A percentile compares a stretch with the other conserved stretches of the same genome.
phyloP scores from a whole-genome alignment of 2,329 filamentous ascomycete species.

The Corinectria fuckeliana region DNA sequence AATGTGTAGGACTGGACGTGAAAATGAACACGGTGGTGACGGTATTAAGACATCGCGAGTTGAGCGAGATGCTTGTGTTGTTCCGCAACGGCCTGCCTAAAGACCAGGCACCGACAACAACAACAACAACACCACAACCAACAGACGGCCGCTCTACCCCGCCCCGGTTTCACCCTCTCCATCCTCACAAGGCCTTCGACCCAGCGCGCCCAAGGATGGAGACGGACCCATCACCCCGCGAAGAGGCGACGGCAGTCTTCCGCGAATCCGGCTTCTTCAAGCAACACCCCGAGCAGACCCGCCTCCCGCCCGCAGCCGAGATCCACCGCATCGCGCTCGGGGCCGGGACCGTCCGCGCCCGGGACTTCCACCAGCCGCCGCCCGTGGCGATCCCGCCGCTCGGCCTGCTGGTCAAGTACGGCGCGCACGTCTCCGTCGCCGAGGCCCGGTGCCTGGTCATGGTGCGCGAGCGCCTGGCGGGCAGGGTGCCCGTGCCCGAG shows the following conservation, averaged over 20 bases:
- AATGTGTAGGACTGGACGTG: no score
- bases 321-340: neutral
- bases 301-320: neutral
- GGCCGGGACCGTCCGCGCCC: neutral
- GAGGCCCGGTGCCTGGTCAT: slow-evolving; percentile 41
- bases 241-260: neutral
- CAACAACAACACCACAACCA: neutral
- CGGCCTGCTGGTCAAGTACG: slow-evolving; percentile 45
- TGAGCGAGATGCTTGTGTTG: neutral
- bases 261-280: neutral
- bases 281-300: neutral
- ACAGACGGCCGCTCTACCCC: neutral
- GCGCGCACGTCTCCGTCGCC: slow-evolving; percentile 37
- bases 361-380: slow-evolving; percentile 28
- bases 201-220: no score
- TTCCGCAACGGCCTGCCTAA: neutral
- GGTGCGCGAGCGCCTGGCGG: slow-evolving; percentile 36
- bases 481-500: slow-evolving; percentile 32
- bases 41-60: neutral
- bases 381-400: slow-evolving; percentile 43
- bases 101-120: neutral
- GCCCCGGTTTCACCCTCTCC: neutral
- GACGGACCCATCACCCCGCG: neutral
- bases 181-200: neutral
- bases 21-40: no score